Conservation (phyloP, 352 stramenopile species). For the Pythium grandisporangium region DNA sequence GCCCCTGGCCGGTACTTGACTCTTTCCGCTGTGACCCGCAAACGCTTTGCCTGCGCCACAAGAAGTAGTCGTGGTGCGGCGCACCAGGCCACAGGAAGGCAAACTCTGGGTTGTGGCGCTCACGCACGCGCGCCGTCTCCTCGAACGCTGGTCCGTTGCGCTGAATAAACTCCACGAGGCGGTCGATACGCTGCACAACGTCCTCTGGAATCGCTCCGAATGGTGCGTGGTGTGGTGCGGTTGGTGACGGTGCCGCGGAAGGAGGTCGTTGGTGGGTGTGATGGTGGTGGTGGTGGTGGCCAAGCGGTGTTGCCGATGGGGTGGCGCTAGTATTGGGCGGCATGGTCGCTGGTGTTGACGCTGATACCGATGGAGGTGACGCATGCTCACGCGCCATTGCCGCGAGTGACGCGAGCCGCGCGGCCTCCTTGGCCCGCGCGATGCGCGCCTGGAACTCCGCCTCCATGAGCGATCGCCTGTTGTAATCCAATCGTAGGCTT, state of each 20-base stretch:
- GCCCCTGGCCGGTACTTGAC: no score
- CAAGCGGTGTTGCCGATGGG: neutral
- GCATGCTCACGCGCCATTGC: slow-evolving; percentile 11
- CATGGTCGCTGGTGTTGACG: no score
- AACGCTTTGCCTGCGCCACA: slow-evolving; percentile 44
- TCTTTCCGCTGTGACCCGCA: no score
- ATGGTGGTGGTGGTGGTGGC: no score
- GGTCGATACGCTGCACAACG: slow-evolving; percentile 38
- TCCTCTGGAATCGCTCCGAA: slow-evolving; percentile 18
- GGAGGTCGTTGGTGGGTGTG: slow-evolving; percentile 3
- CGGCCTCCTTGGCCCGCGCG: slow-evolving; percentile 39
- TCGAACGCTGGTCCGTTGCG: slow-evolving; percentile 53
- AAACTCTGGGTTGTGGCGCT: slow-evolving; percentile 47
- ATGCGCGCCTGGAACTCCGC: slow-evolving; percentile 42
- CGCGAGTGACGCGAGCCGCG: slow-evolving; percentile 38
- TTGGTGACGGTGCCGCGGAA: neutral
- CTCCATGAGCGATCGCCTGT: no score
- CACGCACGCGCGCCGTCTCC: slow-evolving; percentile 25
- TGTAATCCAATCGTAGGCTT: no score
- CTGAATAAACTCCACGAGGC: slow-evolving; percentile 45
- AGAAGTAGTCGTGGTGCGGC: slow-evolving; percentile 40
- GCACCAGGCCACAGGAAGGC: slow-evolving; percentile 30
- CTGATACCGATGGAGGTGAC: no score
- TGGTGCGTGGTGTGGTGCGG: slow-evolving; percentile 2
- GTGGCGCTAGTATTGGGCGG: neutral